Base-by-base conservation (phyloP, 257 asterid genomes). In the Verbascum thapsus region DNA sequence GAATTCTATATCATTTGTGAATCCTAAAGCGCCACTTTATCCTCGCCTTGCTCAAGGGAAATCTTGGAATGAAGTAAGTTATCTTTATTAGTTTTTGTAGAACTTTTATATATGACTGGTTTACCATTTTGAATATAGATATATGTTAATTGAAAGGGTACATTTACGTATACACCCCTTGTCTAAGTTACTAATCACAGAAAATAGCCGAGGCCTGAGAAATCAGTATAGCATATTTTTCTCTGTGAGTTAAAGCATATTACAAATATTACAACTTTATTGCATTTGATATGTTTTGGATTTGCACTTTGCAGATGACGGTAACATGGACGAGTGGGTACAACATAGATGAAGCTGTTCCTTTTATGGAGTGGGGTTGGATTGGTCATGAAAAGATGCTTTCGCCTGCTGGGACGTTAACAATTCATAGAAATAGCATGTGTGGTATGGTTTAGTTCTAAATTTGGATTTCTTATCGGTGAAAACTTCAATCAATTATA, bases 11-110 rank as follows among this genome's bases (percentile, higher is more conserved):
- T 75, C 95, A 4, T 92, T 92, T 79, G 69, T 55, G 66, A 88
- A 92, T 72, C 97, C 96, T 15, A 92, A 87, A 68, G 95, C 95
- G 44, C 98, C 98, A 3, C 77, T 89, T 53, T 92, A 78, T 78
- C 98, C 98, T 45, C 95, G 97, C 49, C 95, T 92, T 69, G 97
- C 98, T 67, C 88, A 80, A 74, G 98, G 98, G 61, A 92, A 88
- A 70, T 78, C 86, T 61, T 92, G 95, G 97, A 66, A 92, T 76
- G 97, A 87, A 74, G 99, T 89, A 83, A 78, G 94, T 80, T 41
- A 13, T 52, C 26, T 53, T 7, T 9, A 56, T 23, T 58, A 17
- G 37, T 72, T 10, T 53, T 41, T 38, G n/a, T 35, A 23, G 10
- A 3, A 17, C 32, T 26, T 8, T 13, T 22, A 20, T 22, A 19